These are phyloP conservation scores for Epichloe coenophiala DNA, from an alignment of 2,329 filamentous ascomycete species.

Conservation along the genomic window DNA sequence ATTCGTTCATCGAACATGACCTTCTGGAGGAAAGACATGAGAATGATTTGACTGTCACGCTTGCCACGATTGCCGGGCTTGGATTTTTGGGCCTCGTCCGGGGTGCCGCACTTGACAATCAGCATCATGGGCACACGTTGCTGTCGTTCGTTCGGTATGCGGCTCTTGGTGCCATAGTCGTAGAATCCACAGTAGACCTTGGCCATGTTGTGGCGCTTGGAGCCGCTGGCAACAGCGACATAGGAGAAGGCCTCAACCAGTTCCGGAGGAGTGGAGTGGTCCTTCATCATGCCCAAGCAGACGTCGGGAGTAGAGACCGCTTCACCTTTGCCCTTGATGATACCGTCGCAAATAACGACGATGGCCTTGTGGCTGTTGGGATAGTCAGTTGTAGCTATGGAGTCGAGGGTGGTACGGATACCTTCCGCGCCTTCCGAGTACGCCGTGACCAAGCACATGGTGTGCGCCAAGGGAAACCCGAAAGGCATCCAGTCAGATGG, in stretches of 20 bases:
- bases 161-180: slow-evolving; percentile 74
- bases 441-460: slow-evolving; percentile 87
- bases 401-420: slow-evolving; percentile 86
- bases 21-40: slow-evolving; percentile 99
- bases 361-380: slow-evolving; percentile 98
- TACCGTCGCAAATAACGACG: slow-evolving; percentile 88
- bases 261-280: slow-evolving; percentile 64
- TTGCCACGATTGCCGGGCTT: slow-evolving; percentile 98
- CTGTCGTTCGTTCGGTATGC: slow-evolving; percentile 73
- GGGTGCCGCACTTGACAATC: slow-evolving; percentile 89
- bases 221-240: slow-evolving; percentile 86
- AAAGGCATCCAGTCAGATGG: slow-evolving; percentile 96
- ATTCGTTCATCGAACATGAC: slow-evolving; percentile 99
- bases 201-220: slow-evolving; percentile 98
- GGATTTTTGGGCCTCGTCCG: slow-evolving; percentile 63
- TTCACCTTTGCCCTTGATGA: slow-evolving; percentile 95
- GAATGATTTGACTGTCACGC: slow-evolving; percentile 95
- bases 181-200: slow-evolving; percentile 98
- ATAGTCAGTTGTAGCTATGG: slow-evolving; percentile 93
- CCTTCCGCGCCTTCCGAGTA: slow-evolving; percentile 94
- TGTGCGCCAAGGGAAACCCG: slow-evolving; percentile 84
- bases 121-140: slow-evolving; percentile 97
- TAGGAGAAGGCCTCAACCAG: slow-evolving; percentile 89
- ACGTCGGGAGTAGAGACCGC: slow-evolving; percentile 77
- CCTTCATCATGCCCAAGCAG: slow-evolving; percentile 85